Evolutionary conservation across 192 early-diverging fungal species (phyloP).

Genomic region (Umbelopsis isabellina): DNA sequence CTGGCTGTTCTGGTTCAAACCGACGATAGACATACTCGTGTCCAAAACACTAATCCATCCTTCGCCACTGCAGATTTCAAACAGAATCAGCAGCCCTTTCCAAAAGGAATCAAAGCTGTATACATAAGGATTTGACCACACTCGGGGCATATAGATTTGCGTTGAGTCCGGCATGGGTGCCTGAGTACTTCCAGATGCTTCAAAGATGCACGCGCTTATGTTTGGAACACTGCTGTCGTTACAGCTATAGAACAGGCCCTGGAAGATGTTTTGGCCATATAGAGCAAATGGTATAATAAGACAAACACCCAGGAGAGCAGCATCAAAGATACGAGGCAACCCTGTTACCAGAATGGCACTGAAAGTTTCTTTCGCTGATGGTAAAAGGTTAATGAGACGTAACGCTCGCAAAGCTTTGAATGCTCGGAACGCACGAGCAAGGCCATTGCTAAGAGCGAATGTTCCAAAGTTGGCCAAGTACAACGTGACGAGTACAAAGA

Average conservation of each 20-base stretch:
- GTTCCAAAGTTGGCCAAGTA: slow-evolving; percentile 51
- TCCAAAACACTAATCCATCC: slow-evolving; percentile 60
- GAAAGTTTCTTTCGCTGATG: slow-evolving; percentile 57
- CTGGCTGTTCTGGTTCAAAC: slow-evolving; percentile 38
- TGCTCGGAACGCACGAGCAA: slow-evolving; percentile 54
- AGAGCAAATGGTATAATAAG: slow-evolving; percentile 61
- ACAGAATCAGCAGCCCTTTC: slow-evolving; percentile 54
- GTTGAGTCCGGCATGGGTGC: slow-evolving; percentile 26
- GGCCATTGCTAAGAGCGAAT: slow-evolving; percentile 39
- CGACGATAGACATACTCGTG: slow-evolving; percentile 48
- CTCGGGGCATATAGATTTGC: slow-evolving; percentile 49
- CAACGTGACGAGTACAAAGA: slow-evolving; percentile 59
- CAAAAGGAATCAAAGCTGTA: slow-evolving; percentile 66
- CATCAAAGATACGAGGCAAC: slow-evolving; percentile 59
- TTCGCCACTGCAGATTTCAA: slow-evolving; percentile 62
- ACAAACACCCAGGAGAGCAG: slow-evolving; percentile 46
- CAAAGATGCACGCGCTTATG: slow-evolving; percentile 40
- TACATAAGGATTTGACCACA: slow-evolving; percentile 58
- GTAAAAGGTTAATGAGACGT: slow-evolving; percentile 57
- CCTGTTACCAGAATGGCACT: slow-evolving; percentile 59
- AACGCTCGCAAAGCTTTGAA: slow-evolving; percentile 62
- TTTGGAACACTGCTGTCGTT: slow-evolving; percentile 42
- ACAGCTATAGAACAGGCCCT: slow-evolving; percentile 55
- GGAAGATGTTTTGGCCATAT: slow-evolving; percentile 50
- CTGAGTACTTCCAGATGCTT: slow-evolving; percentile 21